A percentile compares a stretch with the other conserved stretches of the same genome.
Conservation (phyloP, 176 grass and related monocot species). For the Lolium perenne region DNA sequence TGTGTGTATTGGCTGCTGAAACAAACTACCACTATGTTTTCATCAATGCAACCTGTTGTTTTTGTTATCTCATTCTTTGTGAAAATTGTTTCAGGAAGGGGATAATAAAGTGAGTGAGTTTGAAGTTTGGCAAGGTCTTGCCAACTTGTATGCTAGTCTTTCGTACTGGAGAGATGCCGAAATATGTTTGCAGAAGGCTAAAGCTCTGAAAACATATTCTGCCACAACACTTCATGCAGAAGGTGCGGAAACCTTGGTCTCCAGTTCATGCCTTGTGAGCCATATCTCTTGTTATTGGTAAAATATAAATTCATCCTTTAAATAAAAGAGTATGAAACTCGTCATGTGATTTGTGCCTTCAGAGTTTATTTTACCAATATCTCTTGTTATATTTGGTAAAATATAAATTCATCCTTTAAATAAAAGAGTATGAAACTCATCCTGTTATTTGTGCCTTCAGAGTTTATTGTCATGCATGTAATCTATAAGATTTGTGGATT, state of each 20-base stretch:
- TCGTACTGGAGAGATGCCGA: slow-evolving; percentile 88
- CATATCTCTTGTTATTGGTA: background rate
- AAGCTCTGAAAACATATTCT: slow-evolving; percentile 74
- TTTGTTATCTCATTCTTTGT: slow-evolving; percentile 32
- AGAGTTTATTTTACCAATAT: background rate
- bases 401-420: background rate
- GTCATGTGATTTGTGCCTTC: background rate
- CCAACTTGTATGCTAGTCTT: slow-evolving; percentile 87
- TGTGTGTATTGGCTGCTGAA: slow-evolving; percentile 21
- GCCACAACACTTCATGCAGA: slow-evolving; percentile 71
- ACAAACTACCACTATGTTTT: background rate
- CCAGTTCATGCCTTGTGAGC: background rate
- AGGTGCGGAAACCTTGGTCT: slow-evolving; percentile 53
- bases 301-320: background rate
- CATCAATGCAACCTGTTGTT: background rate
- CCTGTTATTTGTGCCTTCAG: background rate
- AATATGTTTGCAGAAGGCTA: slow-evolving; percentile 97
- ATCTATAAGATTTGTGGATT: background rate
- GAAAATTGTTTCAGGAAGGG: slow-evolving; percentile 52
- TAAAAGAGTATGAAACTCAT: slow-evolving; percentile 12
- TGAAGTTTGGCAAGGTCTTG: slow-evolving; percentile 99
- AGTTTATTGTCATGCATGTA: slow-evolving; percentile 14
- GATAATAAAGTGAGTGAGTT: slow-evolving; percentile 79
- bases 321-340: slow-evolving; percentile 7
- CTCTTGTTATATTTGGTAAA: background rate